Conservation (phyloP, 495 filamentous ascomycete species). For the Cercophora sp. region DNA sequence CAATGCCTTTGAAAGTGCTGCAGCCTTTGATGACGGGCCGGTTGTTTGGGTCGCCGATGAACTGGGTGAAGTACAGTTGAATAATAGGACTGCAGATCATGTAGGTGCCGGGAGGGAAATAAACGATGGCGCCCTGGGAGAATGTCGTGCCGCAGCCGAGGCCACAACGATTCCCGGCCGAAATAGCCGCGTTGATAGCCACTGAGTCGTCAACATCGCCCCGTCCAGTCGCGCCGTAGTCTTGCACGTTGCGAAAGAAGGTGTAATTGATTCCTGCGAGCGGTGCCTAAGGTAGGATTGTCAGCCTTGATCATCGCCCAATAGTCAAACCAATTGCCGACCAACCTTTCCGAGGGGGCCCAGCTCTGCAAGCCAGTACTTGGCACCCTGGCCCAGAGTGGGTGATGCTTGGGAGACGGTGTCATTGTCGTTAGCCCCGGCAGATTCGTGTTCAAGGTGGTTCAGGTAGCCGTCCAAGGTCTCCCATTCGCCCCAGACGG, state of each 20-base stretch:
- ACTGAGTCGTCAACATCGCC: conserved; percentile 73
- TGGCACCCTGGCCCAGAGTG: not conserved
- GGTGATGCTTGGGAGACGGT: not conserved
- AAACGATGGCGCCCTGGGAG: conserved; percentile 61
- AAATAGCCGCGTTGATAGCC: conserved; percentile 76
- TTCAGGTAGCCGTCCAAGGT: not conserved
- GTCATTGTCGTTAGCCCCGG: not conserved
- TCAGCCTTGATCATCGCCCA: no score
- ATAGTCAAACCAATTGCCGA: no score
- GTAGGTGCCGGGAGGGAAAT: conserved; percentile 72
- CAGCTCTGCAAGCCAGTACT: not conserved
- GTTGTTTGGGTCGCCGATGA: conserved; percentile 7
- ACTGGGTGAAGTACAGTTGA: not conserved
- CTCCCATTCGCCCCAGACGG: not conserved
- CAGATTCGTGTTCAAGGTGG: not conserved
- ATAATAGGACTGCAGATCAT: not conserved
- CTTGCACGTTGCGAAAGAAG: conserved; percentile 78
- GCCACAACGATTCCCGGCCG: conserved; percentile 67
- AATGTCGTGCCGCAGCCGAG: conserved; percentile 71
- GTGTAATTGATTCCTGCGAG: conserved; percentile 42
- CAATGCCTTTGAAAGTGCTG: conserved; percentile 30
- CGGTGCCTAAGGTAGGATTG: no score
- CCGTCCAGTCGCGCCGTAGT: conserved; percentile 56
- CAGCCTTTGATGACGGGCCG: conserved; percentile 35
- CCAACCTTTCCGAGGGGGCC: not conserved